Evolutionary conservation across 768 basidiomycete genomes (phyloP), one percentile per base, ranked within the genome.

Genomic region (Russula sp.): DNA sequence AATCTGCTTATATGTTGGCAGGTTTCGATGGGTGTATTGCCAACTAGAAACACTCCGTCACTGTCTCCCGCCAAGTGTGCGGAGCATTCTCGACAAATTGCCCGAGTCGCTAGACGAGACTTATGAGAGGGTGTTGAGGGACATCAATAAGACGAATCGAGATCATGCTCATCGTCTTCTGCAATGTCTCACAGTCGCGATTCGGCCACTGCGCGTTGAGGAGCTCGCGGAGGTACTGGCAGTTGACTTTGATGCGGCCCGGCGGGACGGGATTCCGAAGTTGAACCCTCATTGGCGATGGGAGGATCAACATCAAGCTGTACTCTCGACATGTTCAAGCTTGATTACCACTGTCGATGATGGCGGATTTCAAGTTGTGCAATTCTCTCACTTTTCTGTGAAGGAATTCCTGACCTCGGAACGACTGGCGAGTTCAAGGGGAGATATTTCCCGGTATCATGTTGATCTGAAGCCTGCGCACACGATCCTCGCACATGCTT

Each of bases 351-450:
- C 59, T n/a, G 39, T 59, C 52, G 37, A 44, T 10, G 20, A 52
- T 9, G 45, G 37, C 5, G 34, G 3, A 2, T 63, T 31, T n/a
- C 14, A 40, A 34, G 40, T 63, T 7, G 63, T 64, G 1, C 51
- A 64, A 6, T 64, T 59, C 6, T 59, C 58, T 1, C 62, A 63
- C n/a, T 32, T 59, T 35, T 58, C 62, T 0, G 62, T 63, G 18
- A 57, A 63, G 10, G 62, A 58, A 11, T 59, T 47, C 32, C 45
- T 63, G 9, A 63, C 56, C 0, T 63, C 62, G 1, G n/a, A 42
- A 34, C 57, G 45, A 4, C 57, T 59, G 1, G 51, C 51, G 0
- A 8, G 18, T 31, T 45, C 53, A 40, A 48, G 37, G 16, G 57
- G 10, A 31, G 22, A 48, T 20, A 34, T 61, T 22, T 61, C 52